Percentiles rank a stretch among this genome's conserved stretches.
These are phyloP conservation scores for Talaromyces ruber DNA, from an alignment of 495 filamentous ascomycete genomes.

Conservation along the genomic window DNA sequence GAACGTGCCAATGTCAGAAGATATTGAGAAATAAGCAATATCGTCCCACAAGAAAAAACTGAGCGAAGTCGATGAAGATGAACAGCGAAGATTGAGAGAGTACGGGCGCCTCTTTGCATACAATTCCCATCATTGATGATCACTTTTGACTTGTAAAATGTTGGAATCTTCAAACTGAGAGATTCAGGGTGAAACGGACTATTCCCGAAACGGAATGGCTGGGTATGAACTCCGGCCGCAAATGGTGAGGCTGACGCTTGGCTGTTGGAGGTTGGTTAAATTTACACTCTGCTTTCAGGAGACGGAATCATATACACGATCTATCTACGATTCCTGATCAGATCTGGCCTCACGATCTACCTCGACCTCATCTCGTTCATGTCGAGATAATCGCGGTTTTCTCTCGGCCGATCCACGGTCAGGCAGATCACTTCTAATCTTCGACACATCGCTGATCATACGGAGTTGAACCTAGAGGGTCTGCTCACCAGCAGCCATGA, in stretches of 20 bases:
- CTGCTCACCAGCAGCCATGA: slow-evolving; percentile 17
- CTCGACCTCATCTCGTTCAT: not conserved
- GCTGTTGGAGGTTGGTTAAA: not conserved
- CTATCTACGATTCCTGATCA: not conserved
- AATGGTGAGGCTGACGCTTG: not conserved
- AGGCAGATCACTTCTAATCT: not conserved
- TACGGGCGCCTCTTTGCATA: too few species aligned
- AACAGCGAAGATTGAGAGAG: too few species aligned
- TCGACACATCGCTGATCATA: not conserved
- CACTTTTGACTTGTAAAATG: too few species aligned
- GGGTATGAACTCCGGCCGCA: not conserved
- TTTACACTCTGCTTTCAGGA: too few species aligned
- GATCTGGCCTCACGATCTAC: not conserved
- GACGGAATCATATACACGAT: not conserved
- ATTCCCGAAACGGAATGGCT: not conserved
- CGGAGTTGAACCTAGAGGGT: not conserved
- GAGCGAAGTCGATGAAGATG: too few species aligned
- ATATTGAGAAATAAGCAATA: too few species aligned
- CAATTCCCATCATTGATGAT: too few species aligned
- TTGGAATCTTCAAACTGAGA: too few species aligned
- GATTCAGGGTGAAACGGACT: not conserved
- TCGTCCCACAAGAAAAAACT: too few species aligned
- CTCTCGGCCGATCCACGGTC: not conserved
- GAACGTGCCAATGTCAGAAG: too few species aligned
- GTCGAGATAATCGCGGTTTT: not conserved